Base-by-base conservation (phyloP, 257 asterid genomes). In the Rhazya stricta region DNA sequence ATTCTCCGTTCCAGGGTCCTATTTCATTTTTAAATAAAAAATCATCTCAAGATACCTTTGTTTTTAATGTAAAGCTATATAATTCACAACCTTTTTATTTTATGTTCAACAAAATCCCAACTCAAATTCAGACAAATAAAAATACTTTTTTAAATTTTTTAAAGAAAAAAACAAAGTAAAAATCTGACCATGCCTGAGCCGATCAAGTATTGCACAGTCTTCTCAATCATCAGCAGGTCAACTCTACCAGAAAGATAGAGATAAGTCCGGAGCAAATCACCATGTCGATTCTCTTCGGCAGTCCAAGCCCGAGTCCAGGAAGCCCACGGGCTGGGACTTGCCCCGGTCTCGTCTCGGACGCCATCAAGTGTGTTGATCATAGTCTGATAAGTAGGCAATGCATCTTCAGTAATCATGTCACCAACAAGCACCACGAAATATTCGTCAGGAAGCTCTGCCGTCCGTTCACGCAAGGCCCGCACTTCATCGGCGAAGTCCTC, bases 101-200 rank as follows among this genome's bases (percentile, higher is more conserved):
- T n/a, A n/a, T n/a, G n/a, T n/a, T n/a, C n/a, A n/a, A n/a, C n/a
- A n/a, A n/a, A n/a, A n/a, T n/a, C n/a, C n/a, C n/a, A n/a, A n/a
- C n/a, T n/a, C n/a, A n/a, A 36, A 30, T 63, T 15, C 5, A 18
- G 6, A 34, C 2, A 37, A 37, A 34, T 6, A 65, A 34, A 16
- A 34, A 34, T 9, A n/a, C n/a, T n/a, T n/a, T n/a, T n/a, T n/a
- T n/a, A n/a, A n/a, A n/a, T n/a, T n/a, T n/a, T n/a, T n/a, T n/a
- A 54, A 7, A 4, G n/a, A 2, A 43, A 43, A 4, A 7, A 43
- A 43, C 0, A 43, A 43, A 6, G 48, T 6, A 13, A 43, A 48
- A 61, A 76, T 65, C 39, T 71, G 50, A 82, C 88, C 83, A 72
- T 72, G 73, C 86, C 86, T 13, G 78, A 57, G 23, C 80, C 84